Evolutionary conservation across 306 rosid species (phyloP).

Genomic region (Elaeagnus macrophylla): DNA sequence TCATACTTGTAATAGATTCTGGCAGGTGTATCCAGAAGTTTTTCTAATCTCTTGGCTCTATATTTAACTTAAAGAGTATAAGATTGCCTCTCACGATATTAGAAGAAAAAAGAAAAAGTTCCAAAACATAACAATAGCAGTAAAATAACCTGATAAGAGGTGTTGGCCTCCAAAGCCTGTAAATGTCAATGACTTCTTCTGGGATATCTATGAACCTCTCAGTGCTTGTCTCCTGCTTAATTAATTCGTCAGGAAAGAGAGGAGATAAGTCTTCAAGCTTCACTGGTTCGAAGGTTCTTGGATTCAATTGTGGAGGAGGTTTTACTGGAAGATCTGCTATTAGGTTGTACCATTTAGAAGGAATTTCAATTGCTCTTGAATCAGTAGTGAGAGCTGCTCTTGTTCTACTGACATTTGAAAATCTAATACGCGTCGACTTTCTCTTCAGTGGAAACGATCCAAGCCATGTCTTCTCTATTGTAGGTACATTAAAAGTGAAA

Average conservation of each 20-base stretch:
- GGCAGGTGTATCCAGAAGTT: conserved; percentile 83
- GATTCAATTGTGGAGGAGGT: conserved; percentile 89
- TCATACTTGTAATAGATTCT: conserved; percentile 93
- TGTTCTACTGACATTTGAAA: conserved; percentile 40
- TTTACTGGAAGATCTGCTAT: conserved; percentile 77
- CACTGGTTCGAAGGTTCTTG: conserved; percentile 58
- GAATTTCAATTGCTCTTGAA: conserved; percentile 41
- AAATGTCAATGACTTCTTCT: conserved; percentile 66
- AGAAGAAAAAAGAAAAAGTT: conserved; percentile 1
- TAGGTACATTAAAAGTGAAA: conserved; percentile 12
- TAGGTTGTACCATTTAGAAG: conserved; percentile 78
- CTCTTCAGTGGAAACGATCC: conserved; percentile 27
- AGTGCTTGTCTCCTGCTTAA: conserved; percentile 58
- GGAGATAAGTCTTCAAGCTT: conserved; percentile 77
- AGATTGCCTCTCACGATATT: conserved; percentile 17
- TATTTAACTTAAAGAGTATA: conserved; percentile 11
- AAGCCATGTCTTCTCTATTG: conserved; percentile 51
- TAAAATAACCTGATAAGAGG: conserved; percentile 73
- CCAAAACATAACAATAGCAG: neutral
- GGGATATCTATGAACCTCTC: conserved; percentile 78
- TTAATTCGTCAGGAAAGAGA: conserved; percentile 66
- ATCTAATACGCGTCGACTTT: conserved; percentile 35
- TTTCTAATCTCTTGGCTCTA: conserved; percentile 93
- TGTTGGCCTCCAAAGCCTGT: conserved; percentile 89
- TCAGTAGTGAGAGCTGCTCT: conserved; percentile 45